A percentile compares a stretch with the other conserved stretches of the same genome.
These are phyloP conservation scores for Hsuehochloa calcarea DNA, from an alignment of 176 grass and related monocot species.

Conservation along the genomic window DNA sequence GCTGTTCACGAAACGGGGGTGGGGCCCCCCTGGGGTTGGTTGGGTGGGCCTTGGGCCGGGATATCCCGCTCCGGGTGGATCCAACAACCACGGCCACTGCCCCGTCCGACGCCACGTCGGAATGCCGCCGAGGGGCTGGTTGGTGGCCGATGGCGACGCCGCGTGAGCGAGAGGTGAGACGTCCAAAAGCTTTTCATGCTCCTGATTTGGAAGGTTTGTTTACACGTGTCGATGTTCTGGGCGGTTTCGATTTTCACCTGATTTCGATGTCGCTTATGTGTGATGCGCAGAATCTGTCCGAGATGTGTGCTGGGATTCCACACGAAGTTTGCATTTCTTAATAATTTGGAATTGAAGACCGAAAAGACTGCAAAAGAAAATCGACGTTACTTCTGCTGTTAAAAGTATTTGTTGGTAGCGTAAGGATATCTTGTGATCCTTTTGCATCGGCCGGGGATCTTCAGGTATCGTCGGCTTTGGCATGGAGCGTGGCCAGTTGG, in stretches of 20 bases:
- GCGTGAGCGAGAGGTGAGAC: neutral
- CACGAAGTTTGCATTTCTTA: too few species aligned
- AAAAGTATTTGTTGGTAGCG: too few species aligned
- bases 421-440: too few species aligned
- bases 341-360: too few species aligned
- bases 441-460: too few species aligned
- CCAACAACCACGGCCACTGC: constrained; percentile 30
- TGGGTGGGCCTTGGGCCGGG: neutral
- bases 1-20: neutral
- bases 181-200: neutral
- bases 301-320: too few species aligned
- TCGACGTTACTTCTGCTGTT: too few species aligned
- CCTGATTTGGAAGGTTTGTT: too few species aligned
- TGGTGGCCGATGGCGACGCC: constrained; percentile 44
- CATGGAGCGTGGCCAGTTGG: neutral
- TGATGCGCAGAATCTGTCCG: too few species aligned
- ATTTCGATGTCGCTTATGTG: neutral
- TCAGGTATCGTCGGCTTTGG: neutral
- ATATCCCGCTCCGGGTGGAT: neutral
- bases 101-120: constrained; percentile 41
- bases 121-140: constrained; percentile 32
- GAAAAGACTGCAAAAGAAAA: too few species aligned
- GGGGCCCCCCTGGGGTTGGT: neutral
- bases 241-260: neutral
- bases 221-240: neutral